phyloP scores from a whole-genome alignment of 176 grass and related monocot species.

The Cymbopogon citratus region DNA sequence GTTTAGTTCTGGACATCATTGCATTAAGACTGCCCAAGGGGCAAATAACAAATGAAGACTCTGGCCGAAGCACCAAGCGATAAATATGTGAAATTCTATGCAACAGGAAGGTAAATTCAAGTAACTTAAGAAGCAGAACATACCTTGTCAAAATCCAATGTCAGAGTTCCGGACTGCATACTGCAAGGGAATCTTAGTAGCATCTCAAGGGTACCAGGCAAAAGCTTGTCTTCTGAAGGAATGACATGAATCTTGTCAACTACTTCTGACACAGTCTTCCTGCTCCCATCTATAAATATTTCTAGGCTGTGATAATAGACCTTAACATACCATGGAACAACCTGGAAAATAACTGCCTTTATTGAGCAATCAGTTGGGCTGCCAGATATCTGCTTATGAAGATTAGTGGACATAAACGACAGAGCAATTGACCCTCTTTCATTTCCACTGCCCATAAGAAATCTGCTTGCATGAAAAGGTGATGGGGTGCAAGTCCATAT shows the following conservation, averaged over 20 bases:
- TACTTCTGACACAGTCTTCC: slow-evolving; percentile 57
- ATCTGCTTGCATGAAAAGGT: slow-evolving; percentile 71
- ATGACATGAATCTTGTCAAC: slow-evolving; percentile 81
- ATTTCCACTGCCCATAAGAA: slow-evolving; percentile 98
- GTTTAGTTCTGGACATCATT: neutral
- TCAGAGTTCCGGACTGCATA: slow-evolving; percentile 66
- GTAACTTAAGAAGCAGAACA: slow-evolving; percentile 32
- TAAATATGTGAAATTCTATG: slow-evolving; percentile 9
- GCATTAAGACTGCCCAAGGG: neutral
- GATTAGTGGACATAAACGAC: slow-evolving; percentile 61
- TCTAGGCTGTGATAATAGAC: slow-evolving; percentile 91
- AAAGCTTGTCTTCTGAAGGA: slow-evolving; percentile 91
- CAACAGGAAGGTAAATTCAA: neutral
- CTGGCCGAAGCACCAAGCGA: slow-evolving; percentile 3
- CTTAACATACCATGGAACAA: slow-evolving; percentile 98
- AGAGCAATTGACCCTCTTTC: slow-evolving; percentile 96
- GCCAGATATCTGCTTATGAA: slow-evolving; percentile 39
- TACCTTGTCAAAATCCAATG: slow-evolving; percentile 96
- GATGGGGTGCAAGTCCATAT: slow-evolving; percentile 54
- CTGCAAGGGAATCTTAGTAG: slow-evolving; percentile 66
- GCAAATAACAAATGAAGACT: slow-evolving; percentile 5
- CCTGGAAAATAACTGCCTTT: slow-evolving; percentile 73
- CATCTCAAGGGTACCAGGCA: slow-evolving; percentile 86
- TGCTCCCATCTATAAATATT: slow-evolving; percentile 73
- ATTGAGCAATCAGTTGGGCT: slow-evolving; percentile 55